Evolutionary conservation across 495 filamentous ascomycete genomes (phyloP).

Genomic region (Zalerion maritima): DNA sequence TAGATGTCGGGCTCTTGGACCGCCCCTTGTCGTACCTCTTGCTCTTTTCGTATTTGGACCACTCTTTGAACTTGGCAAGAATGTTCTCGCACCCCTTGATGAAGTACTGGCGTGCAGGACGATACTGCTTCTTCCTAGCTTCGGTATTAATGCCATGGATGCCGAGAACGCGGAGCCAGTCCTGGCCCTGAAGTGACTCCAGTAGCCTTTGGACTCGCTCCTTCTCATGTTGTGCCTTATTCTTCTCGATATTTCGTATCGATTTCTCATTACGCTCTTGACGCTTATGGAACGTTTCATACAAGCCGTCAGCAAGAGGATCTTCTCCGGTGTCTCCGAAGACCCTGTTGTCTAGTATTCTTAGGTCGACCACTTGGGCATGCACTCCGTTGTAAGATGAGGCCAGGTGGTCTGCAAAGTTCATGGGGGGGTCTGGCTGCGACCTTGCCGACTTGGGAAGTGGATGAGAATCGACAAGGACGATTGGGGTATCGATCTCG

Average conservation of each 20-base stretch:
- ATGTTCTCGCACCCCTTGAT: slow-evolving; percentile 64
- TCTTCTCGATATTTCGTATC: slow-evolving; percentile 83
- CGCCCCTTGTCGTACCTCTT: slow-evolving; percentile 55
- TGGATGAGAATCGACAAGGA: slow-evolving; percentile 33
- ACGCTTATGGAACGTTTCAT: slow-evolving; percentile 54
- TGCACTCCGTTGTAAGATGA: slow-evolving; percentile 18
- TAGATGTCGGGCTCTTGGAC: too few species aligned
- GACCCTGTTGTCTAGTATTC: slow-evolving; percentile 29
- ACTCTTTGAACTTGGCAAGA: slow-evolving; percentile 71
- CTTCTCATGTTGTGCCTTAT: slow-evolving; percentile 82
- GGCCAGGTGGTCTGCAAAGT: slow-evolving; percentile 1
- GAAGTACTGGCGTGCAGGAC: slow-evolving; percentile 72
- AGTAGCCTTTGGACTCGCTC: slow-evolving; percentile 73
- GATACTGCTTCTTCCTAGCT: slow-evolving; percentile 65
- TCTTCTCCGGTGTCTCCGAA: slow-evolving; percentile 36
- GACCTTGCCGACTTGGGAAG: slow-evolving; percentile 6
- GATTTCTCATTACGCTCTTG: slow-evolving; percentile 83
- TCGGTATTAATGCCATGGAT: slow-evolving; percentile 76
- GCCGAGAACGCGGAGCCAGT: slow-evolving; percentile 93
- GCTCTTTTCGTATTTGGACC: slow-evolving; percentile 83
- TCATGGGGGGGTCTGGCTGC: slow-evolving; percentile 1
- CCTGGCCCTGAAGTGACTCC: slow-evolving; percentile 73
- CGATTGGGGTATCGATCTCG: slow-evolving; percentile 44
- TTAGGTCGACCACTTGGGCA: slow-evolving; percentile 40
- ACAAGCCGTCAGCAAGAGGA: slow-evolving; percentile 53